Evolutionary conservation across 306 rosid genomes (phyloP).

Genomic region (Carpinus fangiana): DNA sequence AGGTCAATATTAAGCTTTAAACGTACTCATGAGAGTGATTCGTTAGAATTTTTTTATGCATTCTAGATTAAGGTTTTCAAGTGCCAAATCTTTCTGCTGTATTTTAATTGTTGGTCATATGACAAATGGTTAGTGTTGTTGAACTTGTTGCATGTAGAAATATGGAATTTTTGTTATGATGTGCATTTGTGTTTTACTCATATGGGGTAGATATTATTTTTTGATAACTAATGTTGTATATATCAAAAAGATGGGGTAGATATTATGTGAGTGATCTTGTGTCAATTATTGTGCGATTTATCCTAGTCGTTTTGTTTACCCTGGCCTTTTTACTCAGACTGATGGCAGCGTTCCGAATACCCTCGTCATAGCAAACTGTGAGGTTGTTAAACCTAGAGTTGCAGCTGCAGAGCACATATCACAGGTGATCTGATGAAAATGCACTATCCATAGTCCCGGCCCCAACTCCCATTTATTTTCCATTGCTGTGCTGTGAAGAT

Average conservation of each 20-base stretch:
- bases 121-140: background rate
- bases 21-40: background rate
- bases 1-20: background rate
- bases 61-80: background rate
- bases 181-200: background rate
- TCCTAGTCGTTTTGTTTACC: background rate
- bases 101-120: background rate
- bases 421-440: slow-evolving; percentile 38
- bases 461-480: background rate
- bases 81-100: background rate
- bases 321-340: slow-evolving; percentile 47
- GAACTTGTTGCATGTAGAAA: background rate
- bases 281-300: background rate
- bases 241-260: background rate
- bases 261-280: background rate
- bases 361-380: slow-evolving; percentile 81
- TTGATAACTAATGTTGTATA: too few relatives aligned
- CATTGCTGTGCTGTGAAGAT: background rate
- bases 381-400: slow-evolving; percentile 87
- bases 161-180: background rate
- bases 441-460: background rate
- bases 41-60: background rate
- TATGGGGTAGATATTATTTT: background rate
- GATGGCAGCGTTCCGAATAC: slow-evolving; percentile 94
- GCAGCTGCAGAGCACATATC: slow-evolving; percentile 93